These are phyloP conservation scores for Paramecium bursaria DNA, from an alignment of 73 alveolate species.

Conservation along the genomic window DNA sequence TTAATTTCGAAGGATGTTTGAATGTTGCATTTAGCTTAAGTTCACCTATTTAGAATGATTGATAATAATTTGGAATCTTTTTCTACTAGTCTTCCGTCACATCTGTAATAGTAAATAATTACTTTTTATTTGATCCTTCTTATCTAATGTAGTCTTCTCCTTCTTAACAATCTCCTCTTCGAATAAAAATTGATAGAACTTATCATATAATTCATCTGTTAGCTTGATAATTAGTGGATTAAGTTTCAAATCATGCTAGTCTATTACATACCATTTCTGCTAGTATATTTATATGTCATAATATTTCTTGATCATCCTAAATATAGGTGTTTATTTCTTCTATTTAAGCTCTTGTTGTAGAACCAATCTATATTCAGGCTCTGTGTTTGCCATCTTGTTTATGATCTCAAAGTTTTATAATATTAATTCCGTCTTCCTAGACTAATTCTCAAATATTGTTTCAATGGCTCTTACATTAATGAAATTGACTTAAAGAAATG, in stretches of 20 bases:
- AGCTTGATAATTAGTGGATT: conserved; percentile 27
- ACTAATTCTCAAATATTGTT: conserved; percentile 20
- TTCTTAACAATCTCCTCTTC: conserved; percentile 24
- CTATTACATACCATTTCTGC: conserved; percentile 54
- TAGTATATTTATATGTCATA: conserved; percentile 37
- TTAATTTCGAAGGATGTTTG: conserved; percentile 51
- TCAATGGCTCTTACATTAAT: conserved; percentile 6
- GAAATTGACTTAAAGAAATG: conserved; percentile 27
- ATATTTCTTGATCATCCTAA: conserved; percentile 35
- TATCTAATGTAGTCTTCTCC: neutral
- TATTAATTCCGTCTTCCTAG: conserved; percentile 9
- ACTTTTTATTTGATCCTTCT: conserved; percentile 54
- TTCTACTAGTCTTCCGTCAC: conserved; percentile 28
- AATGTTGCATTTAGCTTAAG: conserved; percentile 39
- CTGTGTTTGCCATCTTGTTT: conserved; percentile 1
- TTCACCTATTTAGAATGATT: conserved; percentile 39
- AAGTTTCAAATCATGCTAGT: conserved; percentile 25
- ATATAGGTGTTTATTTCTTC: conserved; percentile 13
- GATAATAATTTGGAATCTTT: conserved; percentile 37
- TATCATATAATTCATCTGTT: conserved; percentile 59
- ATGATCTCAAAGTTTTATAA: conserved; percentile 11
- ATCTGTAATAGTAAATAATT: neutral
- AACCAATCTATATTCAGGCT: conserved; percentile 36
- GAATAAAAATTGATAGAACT: conserved; percentile 35
- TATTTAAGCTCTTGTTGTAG: conserved; percentile 18